phyloP scores from a whole-genome alignment of 306 rosid genomes.

The Senna siamea region DNA sequence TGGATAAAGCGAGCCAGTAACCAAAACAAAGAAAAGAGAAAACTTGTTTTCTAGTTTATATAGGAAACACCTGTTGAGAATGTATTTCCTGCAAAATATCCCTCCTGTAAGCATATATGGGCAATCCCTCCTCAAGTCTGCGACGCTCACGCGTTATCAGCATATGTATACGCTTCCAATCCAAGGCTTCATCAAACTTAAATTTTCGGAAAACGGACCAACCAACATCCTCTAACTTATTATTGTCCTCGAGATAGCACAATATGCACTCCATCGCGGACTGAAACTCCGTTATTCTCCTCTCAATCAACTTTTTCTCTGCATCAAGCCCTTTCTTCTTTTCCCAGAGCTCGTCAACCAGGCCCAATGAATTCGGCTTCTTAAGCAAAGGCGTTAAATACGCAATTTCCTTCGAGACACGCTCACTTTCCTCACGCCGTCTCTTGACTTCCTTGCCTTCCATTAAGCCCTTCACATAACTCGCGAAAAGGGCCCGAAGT shows the following conservation, averaged over 20 bases:
- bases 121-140: slow-evolving; percentile 78
- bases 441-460: slow-evolving; percentile 62
- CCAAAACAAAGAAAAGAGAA: not conserved
- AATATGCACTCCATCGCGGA: slow-evolving; percentile 67
- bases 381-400: not conserved
- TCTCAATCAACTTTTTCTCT: slow-evolving; percentile 51
- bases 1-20: not conserved
- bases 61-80: slow-evolving; percentile 63
- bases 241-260: slow-evolving; percentile 48
- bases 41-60: not conserved
- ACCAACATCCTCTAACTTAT: slow-evolving; percentile 24
- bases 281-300: slow-evolving; percentile 67
- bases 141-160: slow-evolving; percentile 70
- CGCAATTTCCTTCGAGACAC: slow-evolving; percentile 41
- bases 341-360: not conserved
- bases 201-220: slow-evolving; percentile 42
- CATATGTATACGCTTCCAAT: slow-evolving; percentile 60
- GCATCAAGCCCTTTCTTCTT: slow-evolving; percentile 40
- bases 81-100: slow-evolving; percentile 63
- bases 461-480: slow-evolving; percentile 48
- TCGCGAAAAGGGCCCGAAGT: slow-evolving; percentile 48
- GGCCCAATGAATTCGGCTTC: not conserved
- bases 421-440: slow-evolving; percentile 49
- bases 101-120: slow-evolving; percentile 77
- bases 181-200: slow-evolving; percentile 42